Base-by-base conservation (phyloP, 495 filamentous ascomycete species). In the Aspergillus ellipticus region DNA sequence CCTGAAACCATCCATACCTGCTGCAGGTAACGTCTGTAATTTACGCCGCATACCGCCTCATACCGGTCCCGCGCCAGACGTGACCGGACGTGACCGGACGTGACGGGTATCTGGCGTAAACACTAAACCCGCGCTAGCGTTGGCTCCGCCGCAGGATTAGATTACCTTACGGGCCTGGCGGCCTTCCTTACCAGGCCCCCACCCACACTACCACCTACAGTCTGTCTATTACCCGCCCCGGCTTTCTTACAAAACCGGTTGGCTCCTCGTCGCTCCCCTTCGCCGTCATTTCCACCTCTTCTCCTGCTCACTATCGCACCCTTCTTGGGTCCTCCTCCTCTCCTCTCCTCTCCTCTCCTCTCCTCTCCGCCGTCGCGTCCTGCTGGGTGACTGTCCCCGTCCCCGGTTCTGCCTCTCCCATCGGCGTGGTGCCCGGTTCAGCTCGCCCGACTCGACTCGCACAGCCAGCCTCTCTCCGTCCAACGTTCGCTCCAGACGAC, bases 401-500 rank as follows among this genome's bases (percentile, higher is more conserved):
- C 11, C 33, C 9, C 33, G 2, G 3, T 15, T 9, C 33, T 35
- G 2, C 35, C 11, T 5, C 35, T 13, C 35, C 1, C n/a, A 39
- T 39, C 35, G 13, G 4, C n/a, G 10, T 1, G 2, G 35, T n/a
- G 5, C 10, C 10, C 31, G n/a, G 35, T 28, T 28, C 24, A 28
- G 7, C 24, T 28, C 24, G 4, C 24, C 3, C 24, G 7, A 28
- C 39, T 51, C 47, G 13, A 28, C 39, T 51, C 47, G 13, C 29
- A 45, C 35, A 42, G 19, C 35, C 22, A 35, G 29, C 41, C 43
- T 26, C 48, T 28, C 29, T 41, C 46, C 43, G 17, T 26, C 42
- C 39, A 51, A 45, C 59, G 51, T 45, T 58, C 62, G 63, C 49
- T 65, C 47, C 35, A n/a, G 59, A 57, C 60, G 66, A 71, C 71